A percentile compares a stretch with the other conserved stretches of the same genome.
Conservation (phyloP, 345 rosid genomes). For the Hibiscus mutabilis region DNA sequence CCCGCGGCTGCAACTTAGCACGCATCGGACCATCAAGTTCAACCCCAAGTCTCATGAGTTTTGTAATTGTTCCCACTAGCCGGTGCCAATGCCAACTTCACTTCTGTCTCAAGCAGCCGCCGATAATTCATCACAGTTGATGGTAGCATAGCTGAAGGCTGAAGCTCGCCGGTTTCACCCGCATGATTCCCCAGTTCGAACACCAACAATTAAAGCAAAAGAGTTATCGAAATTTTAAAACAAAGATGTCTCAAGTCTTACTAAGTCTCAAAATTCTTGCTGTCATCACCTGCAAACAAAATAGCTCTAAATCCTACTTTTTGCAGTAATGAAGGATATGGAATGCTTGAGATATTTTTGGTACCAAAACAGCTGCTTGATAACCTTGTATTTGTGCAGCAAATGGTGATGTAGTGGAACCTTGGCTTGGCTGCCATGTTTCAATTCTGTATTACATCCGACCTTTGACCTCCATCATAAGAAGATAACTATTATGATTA, state of each 20-base stretch:
- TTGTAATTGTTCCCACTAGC: slow-evolving; percentile 23
- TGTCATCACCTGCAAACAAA: no score
- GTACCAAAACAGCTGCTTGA: no score
- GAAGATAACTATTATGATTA: slow-evolving; percentile 3
- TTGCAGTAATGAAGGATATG: neutral
- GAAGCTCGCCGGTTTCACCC: neutral
- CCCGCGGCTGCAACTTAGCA: slow-evolving; percentile 42
- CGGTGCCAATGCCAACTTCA: slow-evolving; percentile 10
- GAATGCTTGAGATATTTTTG: neutral
- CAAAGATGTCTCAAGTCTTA: no score
- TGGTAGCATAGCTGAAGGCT: no score
- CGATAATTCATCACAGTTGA: slow-evolving; percentile 23
- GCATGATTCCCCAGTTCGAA: no score
- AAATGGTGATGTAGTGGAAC: slow-evolving; percentile 9
- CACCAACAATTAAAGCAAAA: no score
- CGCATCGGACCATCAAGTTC: slow-evolving; percentile 52
- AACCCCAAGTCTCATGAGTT: slow-evolving; percentile 41
- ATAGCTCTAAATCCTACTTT: neutral
- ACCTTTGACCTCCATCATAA: no score
- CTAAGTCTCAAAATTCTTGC: no score
- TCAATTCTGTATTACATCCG: no score
- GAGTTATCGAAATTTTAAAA: no score
- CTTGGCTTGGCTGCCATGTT: slow-evolving; percentile 18
- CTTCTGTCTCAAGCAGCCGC: slow-evolving; percentile 29
- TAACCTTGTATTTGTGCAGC: no score